These are phyloP conservation scores for Tricharina praecox DNA, from an alignment of 495 filamentous ascomycete species.

Conservation along the genomic window DNA sequence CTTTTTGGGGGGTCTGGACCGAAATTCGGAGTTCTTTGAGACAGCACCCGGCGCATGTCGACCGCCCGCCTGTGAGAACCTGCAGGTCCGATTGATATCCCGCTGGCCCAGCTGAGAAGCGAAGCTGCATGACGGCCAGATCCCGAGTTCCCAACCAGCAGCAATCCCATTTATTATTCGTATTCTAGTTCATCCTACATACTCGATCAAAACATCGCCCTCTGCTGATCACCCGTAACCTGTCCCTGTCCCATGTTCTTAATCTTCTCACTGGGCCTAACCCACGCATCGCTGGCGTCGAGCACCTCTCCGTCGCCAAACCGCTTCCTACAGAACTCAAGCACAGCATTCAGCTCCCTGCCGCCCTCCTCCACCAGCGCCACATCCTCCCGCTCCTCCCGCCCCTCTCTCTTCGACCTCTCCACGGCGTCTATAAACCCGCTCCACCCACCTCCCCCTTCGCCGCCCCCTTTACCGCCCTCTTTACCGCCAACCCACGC, in stretches of 20 bases:
- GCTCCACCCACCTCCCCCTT: too few relatives aligned
- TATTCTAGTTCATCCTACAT: neutral
- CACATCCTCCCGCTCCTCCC: conserved; percentile 13
- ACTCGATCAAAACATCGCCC: conserved; percentile 6
- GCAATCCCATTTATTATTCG: neutral
- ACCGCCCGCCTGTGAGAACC: too few relatives aligned
- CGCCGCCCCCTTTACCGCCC: too few relatives aligned
- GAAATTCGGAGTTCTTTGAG: too few relatives aligned
- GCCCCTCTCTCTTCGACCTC: conserved; percentile 10
- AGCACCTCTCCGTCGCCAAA: conserved; percentile 26
- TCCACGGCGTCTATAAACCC: conserved; percentile 12
- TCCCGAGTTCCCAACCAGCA: neutral
- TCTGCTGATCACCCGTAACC: conserved; percentile 24
- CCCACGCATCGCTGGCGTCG: conserved; percentile 29
- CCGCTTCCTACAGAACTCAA: conserved; percentile 28
- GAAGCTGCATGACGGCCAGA: too few relatives aligned
- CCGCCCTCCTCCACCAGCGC: conserved; percentile 21
- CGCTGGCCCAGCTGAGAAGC: too few relatives aligned
- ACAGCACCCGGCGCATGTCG: too few relatives aligned
- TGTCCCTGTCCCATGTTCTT: conserved; percentile 24
- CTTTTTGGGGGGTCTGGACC: too few relatives aligned
- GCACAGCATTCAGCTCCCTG: conserved; percentile 27
- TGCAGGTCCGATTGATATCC: too few relatives aligned
- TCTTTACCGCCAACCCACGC: conserved; percentile 22
- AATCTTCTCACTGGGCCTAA: conserved; percentile 27